Conservation (phyloP, 305 asterid genomes). For the Vinca major region DNA sequence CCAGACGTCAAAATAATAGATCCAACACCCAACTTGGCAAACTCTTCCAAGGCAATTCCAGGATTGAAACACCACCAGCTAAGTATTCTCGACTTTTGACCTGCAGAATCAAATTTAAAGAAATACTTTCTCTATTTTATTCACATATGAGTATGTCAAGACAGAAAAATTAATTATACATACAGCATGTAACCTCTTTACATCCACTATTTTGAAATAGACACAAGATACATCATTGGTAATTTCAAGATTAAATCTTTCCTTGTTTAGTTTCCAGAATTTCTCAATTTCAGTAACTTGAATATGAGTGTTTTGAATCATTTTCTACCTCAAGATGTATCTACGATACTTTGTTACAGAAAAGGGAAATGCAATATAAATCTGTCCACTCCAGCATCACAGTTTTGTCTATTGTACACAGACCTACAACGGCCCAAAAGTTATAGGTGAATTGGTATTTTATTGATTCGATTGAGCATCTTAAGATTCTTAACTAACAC, state of each 20-base stretch:
- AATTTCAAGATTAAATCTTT: not conserved
- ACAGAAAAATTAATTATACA: not conserved
- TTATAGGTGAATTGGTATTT: not conserved
- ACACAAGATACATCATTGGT: not conserved
- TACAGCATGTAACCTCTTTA: not conserved
- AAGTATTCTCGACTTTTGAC: conserved; percentile 62
- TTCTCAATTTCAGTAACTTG: conserved; percentile 1
- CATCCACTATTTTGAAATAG: not conserved
- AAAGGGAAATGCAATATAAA: not conserved
- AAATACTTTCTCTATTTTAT: not conserved
- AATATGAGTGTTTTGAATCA: not conserved
- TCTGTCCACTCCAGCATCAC: not conserved
- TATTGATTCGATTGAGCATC: not conserved
- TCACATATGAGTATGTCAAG: not conserved
- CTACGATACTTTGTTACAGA: not conserved
- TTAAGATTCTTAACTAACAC: not conserved
- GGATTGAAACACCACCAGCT: conserved; percentile 99
- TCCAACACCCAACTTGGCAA: conserved; percentile 66
- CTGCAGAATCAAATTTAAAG: conserved; percentile 24
- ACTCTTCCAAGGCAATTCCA: conserved; percentile 95
- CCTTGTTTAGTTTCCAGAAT: not conserved
- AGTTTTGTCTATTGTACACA: not conserved
- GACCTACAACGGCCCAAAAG: not conserved
- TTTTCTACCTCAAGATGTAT: not conserved
- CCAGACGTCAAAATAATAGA: conserved; percentile 97